Conservation (phyloP, 2,329 filamentous ascomycete genomes). For the Sporothrix pseudoabietina region DNA sequence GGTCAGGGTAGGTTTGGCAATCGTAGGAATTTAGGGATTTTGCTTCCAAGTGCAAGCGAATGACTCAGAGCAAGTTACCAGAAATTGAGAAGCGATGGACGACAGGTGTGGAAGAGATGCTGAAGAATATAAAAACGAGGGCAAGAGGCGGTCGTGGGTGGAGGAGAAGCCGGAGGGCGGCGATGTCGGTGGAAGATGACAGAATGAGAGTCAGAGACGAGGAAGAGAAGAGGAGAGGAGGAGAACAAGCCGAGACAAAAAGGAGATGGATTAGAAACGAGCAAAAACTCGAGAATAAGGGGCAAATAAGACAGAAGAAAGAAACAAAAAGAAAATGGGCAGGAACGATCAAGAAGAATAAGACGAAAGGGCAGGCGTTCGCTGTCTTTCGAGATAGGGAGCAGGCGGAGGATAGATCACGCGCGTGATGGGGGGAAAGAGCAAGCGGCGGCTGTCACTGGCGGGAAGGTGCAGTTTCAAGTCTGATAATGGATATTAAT, state of each 20-base stretch:
- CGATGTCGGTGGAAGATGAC: slow-evolving; percentile 4
- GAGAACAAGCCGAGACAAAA: neutral
- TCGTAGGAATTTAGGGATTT: neutral
- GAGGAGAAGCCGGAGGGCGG: neutral
- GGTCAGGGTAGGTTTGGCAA: neutral
- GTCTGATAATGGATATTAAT: slow-evolving; percentile 7
- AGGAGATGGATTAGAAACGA: neutral
- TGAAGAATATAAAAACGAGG: neutral
- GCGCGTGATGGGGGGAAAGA: slow-evolving; percentile 16
- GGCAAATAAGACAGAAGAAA: slow-evolving; percentile 3
- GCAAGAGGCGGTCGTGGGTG: neutral
- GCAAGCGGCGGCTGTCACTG: slow-evolving; percentile 14
- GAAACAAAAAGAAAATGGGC: neutral
- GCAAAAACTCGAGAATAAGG: slow-evolving; percentile 1
- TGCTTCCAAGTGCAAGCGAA: slow-evolving; percentile 33
- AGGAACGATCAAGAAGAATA: neutral
- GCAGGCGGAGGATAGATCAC: neutral
- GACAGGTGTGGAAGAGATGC: neutral
- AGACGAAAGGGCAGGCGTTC: neutral
- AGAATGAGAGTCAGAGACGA: neutral
- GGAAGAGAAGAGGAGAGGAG: neutral
- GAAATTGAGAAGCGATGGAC: neutral
- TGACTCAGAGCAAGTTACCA: slow-evolving; percentile 32
- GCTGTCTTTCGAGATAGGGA: slow-evolving; percentile 14
- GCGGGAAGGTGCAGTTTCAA: slow-evolving; percentile 15